Evolutionary conservation across 305 asterid genomes (phyloP), one percentile per base, ranked within the genome.

Genomic region (Salvia sclarea): DNA sequence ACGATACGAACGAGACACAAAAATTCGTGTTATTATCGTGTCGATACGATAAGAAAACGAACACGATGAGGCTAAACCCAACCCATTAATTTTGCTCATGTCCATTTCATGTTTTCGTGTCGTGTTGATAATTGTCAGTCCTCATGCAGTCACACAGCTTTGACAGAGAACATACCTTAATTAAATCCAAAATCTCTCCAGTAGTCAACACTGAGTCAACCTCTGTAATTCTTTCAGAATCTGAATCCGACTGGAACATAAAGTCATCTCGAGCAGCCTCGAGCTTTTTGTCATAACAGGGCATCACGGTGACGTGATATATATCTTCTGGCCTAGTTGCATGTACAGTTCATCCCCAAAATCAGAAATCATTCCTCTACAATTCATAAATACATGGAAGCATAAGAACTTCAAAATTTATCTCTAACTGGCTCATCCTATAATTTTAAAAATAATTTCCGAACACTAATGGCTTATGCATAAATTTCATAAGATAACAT

Each of bases 241-340:
- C 85, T 45, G 90, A 71, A 69, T 82, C 91, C 40, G 75, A 82
- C 68, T 88, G 86, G 76, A 89, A 89, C 41, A 74, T 83, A 73
- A 94, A 94, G 75, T 94, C 99, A 63, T 95, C 98, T 52, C 99
- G 89, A 73, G 92, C 79, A 76, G 98, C 98, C 82, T 94, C 98
- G 22, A 94, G 98, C 78, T 94, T 94, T 81, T 91, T 94, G 82
- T 94, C 99, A 80, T 94, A 91, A 80, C 98, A 94, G 25, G 99
- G 99, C 98, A 94, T 94, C 78, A 94, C 88, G 3, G 99, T 88
- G 62, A 89, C 99, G 79, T 95, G 99, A 80, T 88, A 88, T 76
- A 91, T 79, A 50, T 95, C 99, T 69, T 85, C 96, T 35, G 96
- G 80, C 79, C 98, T 91, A 87, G 52, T 33, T 62, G 66, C 45